These are phyloP conservation scores for Fusarium sp. DNA, from an alignment of 2,329 filamentous ascomycete genomes.

Conservation along the genomic window DNA sequence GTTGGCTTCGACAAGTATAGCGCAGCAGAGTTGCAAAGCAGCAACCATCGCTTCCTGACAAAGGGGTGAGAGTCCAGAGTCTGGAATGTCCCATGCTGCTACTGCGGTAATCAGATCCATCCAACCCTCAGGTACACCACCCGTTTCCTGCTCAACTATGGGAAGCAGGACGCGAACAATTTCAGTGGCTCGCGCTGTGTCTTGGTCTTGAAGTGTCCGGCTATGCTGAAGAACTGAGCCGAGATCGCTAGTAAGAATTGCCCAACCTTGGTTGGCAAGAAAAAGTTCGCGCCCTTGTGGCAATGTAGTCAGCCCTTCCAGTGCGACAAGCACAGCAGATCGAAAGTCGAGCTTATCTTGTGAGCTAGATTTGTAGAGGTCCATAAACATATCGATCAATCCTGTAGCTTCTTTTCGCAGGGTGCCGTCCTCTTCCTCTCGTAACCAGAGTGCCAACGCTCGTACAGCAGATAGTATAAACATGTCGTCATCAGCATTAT, in stretches of 20 bases:
- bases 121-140: conserved; percentile 64
- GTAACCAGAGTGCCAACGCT: conserved; percentile 72
- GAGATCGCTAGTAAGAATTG: conserved; percentile 63
- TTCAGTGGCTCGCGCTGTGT: conserved; percentile 62
- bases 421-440: conserved; percentile 72
- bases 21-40: conserved; percentile 65
- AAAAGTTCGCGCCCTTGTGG: conserved; percentile 61
- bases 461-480: conserved; percentile 69
- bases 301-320: conserved; percentile 67
- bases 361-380: conserved; percentile 63
- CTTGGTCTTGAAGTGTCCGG: conserved; percentile 39
- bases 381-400: conserved; percentile 71
- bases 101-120: conserved; percentile 65
- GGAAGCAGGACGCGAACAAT: conserved; percentile 66
- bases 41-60: conserved; percentile 64
- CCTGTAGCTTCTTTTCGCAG: conserved; percentile 68
- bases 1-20: conserved; percentile 61
- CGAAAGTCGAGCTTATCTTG: conserved; percentile 62
- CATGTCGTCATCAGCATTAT: conserved; percentile 63
- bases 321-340: conserved; percentile 66
- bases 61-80: conserved; percentile 37
- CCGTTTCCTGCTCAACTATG: conserved; percentile 60
- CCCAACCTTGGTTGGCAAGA: conserved; percentile 65
- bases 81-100: conserved; percentile 60
- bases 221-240: conserved; percentile 54